Base-by-base conservation (phyloP, 1,284 basidiomycete species). In the Exsudoporus floridanus region DNA sequence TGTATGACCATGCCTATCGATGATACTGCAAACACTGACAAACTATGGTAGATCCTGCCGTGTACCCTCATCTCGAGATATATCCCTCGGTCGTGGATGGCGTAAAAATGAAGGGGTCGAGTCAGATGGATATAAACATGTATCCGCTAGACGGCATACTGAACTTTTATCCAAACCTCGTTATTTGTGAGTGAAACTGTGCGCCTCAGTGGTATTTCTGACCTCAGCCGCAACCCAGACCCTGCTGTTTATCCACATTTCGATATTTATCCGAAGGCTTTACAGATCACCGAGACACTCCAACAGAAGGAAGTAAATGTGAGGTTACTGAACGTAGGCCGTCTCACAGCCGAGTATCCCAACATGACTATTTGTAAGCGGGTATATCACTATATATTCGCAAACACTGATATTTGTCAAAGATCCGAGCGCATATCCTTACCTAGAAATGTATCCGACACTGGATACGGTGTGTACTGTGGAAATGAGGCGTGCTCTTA, bases 1-100 rank as follows among this genome's bases (percentile, higher is more conserved):
- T 70, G 63, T 65, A 62, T 37, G 67, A 10, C 23, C 18, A 7
- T 44, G 12, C 14, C 30, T 13, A 34, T 46, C 33, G 36, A 35
- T 45, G 25, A 10, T 36, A 33, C 27, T 52, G 36, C 35, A 48
- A 31, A 45, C 16, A 37, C 59, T 66, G 36, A 70, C 47, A 25
- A 42, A n/a, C 18, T 23, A 7, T 47, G 46, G 23, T 50, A 77
- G 79, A 77, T 62, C 65, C 68, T 6, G 50, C 72, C 6, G 69
- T 73, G 21, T 81, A 81, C 59, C 79, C 79, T 21, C 60, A 71
- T 58, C 66, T 82, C 33, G 73, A 76, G 38, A 56, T 81, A 28
- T 80, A 80, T 54, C 77, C 78, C 21, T 27, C 46, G 8, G 34
- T 45, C 23, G 21, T 37, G 2, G 37, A 46, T 18, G 18, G 40